phyloP scores from a whole-genome alignment of 306 rosid genomes.

The Prunus fruticosa region DNA sequence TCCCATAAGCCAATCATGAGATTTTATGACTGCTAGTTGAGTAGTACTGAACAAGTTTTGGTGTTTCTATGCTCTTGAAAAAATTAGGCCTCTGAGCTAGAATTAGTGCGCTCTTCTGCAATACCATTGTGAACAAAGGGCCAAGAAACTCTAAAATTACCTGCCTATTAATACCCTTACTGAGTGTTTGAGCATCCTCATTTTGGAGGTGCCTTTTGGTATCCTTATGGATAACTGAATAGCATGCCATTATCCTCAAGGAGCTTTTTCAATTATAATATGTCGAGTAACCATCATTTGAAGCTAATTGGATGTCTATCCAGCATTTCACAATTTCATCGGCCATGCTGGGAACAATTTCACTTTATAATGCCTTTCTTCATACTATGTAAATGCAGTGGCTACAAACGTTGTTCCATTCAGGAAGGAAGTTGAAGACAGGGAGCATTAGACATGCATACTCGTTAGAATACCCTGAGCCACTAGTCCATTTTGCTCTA shows the following conservation, averaged over 20 bases:
- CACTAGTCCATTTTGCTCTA: constrained; percentile 43
- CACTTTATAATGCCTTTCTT: not conserved
- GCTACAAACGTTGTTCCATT: constrained; percentile 26
- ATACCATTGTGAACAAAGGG: not conserved
- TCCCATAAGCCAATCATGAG: not conserved
- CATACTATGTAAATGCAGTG: constrained; percentile 26
- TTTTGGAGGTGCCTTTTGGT: not conserved
- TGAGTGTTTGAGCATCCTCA: not conserved
- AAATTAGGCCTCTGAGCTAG: not conserved
- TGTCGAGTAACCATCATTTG: not conserved
- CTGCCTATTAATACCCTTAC: not conserved
- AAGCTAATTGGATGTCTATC: constrained; percentile 3
- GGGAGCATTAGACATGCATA: constrained; percentile 23
- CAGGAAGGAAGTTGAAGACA: constrained; percentile 30
- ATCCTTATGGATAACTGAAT: not conserved
- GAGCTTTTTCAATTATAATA: not conserved
- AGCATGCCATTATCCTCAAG: not conserved
- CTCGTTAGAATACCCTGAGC: constrained; percentile 40
- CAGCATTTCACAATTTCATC: not conserved
- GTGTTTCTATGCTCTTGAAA: not conserved
- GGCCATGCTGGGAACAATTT: not conserved
- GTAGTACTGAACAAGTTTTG: not conserved
- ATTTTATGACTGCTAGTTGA: not conserved
- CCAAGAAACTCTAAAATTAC: not conserved
- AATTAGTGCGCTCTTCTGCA: not conserved